These are phyloP conservation scores for Ascomycota sp. DNA, from an alignment of 2,329 filamentous ascomycete genomes.

Conservation along the genomic window DNA sequence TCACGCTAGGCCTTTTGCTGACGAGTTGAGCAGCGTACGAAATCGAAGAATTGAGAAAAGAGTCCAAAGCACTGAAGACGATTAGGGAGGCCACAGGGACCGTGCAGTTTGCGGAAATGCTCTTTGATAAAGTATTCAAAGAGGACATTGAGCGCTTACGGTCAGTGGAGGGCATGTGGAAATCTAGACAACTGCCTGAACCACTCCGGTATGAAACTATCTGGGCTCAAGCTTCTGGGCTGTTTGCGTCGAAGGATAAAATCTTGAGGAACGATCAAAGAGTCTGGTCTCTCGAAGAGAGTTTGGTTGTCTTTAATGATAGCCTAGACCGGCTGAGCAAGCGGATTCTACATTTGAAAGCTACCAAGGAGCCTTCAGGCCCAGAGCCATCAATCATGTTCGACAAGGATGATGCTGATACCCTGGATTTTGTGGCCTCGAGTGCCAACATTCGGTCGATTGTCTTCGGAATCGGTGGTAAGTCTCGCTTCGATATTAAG, in stretches of 20 bases:
- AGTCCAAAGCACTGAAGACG: slow-evolving; percentile 63
- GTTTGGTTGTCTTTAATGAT: slow-evolving; percentile 68
- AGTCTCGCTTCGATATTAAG: slow-evolving; percentile 92
- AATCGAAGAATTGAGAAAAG: slow-evolving; percentile 69
- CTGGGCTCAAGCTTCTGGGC: slow-evolving; percentile 26
- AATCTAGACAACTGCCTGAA: slow-evolving; percentile 53
- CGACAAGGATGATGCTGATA: slow-evolving; percentile 93
- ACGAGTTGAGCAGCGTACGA: slow-evolving; percentile 34
- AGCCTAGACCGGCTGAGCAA: slow-evolving; percentile 60
- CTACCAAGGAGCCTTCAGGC: slow-evolving; percentile 21
- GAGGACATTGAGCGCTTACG: slow-evolving; percentile 64
- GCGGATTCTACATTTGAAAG: slow-evolving; percentile 46
- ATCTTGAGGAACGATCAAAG: slow-evolving; percentile 48
- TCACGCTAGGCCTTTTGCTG: not conserved
- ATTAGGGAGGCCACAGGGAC: slow-evolving; percentile 70
- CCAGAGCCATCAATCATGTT: slow-evolving; percentile 56
- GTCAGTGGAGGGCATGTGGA: slow-evolving; percentile 95
- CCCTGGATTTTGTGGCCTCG: slow-evolving; percentile 80
- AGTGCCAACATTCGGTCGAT: slow-evolving; percentile 76
- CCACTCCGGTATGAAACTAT: slow-evolving; percentile 49
- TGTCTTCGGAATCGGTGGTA: slow-evolving; percentile 73
- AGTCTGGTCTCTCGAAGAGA: slow-evolving; percentile 67
- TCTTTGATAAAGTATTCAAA: slow-evolving; percentile 88
- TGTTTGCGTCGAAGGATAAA: slow-evolving; percentile 29
- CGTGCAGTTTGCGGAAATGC: slow-evolving; percentile 50